Percentiles rank a stretch among this genome's conserved stretches.
These are phyloP conservation scores for Ceratobasidium sp. DNA, from an alignment of 1,284 basidiomycete genomes.

Conservation along the genomic window DNA sequence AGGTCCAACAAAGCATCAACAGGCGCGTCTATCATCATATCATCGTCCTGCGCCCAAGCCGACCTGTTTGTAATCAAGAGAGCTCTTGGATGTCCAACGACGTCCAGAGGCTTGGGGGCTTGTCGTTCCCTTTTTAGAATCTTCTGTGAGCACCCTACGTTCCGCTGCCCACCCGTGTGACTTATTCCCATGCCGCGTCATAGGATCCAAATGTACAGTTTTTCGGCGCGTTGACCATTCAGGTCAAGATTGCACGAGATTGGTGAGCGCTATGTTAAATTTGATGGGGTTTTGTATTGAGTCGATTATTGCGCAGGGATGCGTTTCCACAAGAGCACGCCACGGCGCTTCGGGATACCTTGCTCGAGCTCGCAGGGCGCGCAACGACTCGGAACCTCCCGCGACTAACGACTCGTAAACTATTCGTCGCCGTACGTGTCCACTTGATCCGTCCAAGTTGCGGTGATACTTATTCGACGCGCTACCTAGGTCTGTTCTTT, in stretches of 20 bases:
- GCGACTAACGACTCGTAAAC: conserved; percentile 83
- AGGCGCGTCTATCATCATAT: conserved; percentile 40
- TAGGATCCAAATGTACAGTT: conserved; percentile 85
- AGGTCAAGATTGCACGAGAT: conserved; percentile 91
- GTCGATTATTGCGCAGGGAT: conserved; percentile 63
- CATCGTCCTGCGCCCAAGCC: conserved; percentile 34
- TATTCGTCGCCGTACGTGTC: conserved; percentile 83
- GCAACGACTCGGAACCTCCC: conserved; percentile 67
- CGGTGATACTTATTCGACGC: not conserved
- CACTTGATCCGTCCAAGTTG: conserved; percentile 28
- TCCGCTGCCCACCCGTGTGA: conserved; percentile 21
- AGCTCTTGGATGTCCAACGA: conserved; percentile 81
- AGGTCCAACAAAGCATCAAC: conserved; percentile 44
- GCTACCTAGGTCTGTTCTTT: conserved; percentile 72
- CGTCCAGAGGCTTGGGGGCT: conserved; percentile 82
- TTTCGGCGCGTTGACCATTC: conserved; percentile 91
- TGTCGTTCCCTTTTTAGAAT: conserved; percentile 76
- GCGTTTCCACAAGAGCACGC: conserved; percentile 70
- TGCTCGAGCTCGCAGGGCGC: conserved; percentile 74
- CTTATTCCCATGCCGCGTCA: not conserved
- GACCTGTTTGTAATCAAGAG: conserved; percentile 32
- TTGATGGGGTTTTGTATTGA: not conserved
- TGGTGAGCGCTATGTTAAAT: conserved; percentile 71
- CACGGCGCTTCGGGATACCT: conserved; percentile 67
- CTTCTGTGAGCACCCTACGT: conserved; percentile 55